A percentile compares a stretch with the other conserved stretches of the same genome.
phyloP scores from a whole-genome alignment of 768 basidiomycete genomes.

The Trametes maxima region DNA sequence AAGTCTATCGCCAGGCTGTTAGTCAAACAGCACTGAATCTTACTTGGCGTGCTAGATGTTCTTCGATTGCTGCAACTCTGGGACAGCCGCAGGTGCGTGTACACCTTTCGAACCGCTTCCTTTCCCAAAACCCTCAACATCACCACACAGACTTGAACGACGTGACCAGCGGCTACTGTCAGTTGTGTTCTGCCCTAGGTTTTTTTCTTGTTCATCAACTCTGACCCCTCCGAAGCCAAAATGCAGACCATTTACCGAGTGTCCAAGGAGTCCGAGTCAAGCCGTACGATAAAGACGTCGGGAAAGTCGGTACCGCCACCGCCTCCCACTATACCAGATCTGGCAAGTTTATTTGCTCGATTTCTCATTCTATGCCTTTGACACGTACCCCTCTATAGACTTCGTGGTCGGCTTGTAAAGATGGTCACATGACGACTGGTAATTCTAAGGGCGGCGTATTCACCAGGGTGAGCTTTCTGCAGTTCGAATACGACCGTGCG shows the following conservation, averaged over 20 bases:
- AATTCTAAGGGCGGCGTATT: neutral
- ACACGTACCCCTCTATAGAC: neutral
- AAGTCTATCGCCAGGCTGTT: too few species aligned
- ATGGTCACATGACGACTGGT: neutral
- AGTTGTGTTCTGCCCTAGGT: neutral
- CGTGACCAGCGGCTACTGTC: neutral
- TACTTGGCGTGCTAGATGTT: neutral
- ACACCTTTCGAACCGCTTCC: too few species aligned
- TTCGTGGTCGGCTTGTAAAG: neutral
- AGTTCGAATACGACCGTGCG: too few species aligned
- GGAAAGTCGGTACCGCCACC: too few species aligned
- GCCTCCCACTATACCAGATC: neutral
- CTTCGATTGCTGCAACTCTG: constrained; percentile 32
- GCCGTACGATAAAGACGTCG: too few species aligned
- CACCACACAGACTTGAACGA: neutral
- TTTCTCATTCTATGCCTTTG: neutral
- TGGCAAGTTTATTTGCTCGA: neutral
- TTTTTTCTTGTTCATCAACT: too few species aligned
- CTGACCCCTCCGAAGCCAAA: too few species aligned
- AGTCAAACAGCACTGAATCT: neutral
- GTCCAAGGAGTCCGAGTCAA: too few species aligned
- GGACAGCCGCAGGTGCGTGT: constrained; percentile 10
- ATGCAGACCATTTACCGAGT: too few species aligned
- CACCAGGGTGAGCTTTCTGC: neutral
- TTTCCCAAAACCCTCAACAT: neutral